Base-by-base conservation (phyloP, 768 basidiomycete genomes). In the Mycena vitilis region DNA sequence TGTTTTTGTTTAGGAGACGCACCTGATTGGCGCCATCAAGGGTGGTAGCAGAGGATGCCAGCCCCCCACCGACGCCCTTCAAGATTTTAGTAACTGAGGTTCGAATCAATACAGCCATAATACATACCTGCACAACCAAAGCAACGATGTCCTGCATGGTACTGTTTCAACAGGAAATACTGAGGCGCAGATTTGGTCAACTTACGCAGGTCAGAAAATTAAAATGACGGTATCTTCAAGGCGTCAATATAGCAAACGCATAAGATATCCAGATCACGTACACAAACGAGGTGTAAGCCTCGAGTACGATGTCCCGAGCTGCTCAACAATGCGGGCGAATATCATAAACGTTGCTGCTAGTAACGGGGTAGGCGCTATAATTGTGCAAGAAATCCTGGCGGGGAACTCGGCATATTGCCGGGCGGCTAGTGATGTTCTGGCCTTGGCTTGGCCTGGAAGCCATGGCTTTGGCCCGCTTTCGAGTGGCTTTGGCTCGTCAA, bases 301-400 rank as follows among this genome's bases (percentile, higher is more conserved):
- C 13, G 44, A 45, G 44, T 45, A 45, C 6, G 15, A 18, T 2
- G 44, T 45, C 15, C 44, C 16, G 6, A 45, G 44, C 44, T 16
- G 44, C 18, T 45, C 15, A 45, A 45, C 44, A 18, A 45, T 45
- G 15, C 44, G 44, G 15, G 44, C 13, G 15, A 45, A 16, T 13
- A 88, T 83, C 38, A 88, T 75, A 71, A 89, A 90, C 65, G 82
- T 85, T 4, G 81, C 88, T 0, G 88, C 89, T 5, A 89, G 75
- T 10, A 89, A 78, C 1, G 87, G 87, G 0, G 88, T 89, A 0
- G 89, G 89, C 1, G 82, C 86, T 12, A 89, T 66, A 52, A 89
- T 85, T 0, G 85, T 87, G 1, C 79, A 74, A 5, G 79, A 76
- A 2, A 83, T 83, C 64, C 85, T 85, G 34, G 42, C 12, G 11